A percentile compares a stretch with the other conserved stretches of the same genome.
Evolutionary conservation across 176 grass and related monocot genomes (phyloP).

Genomic region (Tuctoria greenei): DNA sequence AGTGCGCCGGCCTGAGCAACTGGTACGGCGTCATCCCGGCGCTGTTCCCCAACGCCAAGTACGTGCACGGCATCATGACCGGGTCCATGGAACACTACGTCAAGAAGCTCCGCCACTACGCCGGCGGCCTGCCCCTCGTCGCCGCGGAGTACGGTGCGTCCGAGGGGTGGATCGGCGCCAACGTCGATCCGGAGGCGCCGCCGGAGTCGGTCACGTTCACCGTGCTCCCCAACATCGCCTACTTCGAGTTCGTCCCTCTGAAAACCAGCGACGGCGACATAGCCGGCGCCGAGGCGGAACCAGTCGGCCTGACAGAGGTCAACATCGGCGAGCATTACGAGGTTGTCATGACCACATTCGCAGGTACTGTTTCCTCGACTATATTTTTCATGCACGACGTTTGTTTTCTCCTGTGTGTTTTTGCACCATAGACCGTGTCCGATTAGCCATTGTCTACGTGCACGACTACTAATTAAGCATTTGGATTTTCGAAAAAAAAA

Average conservation of each 20-base stretch:
- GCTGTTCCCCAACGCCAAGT: constrained; percentile 78
- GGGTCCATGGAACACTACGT: constrained; percentile 91
- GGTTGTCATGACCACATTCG: constrained; percentile 83
- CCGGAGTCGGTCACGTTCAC: constrained; percentile 69
- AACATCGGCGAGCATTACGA: constrained; percentile 78
- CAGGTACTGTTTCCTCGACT: constrained; percentile 33
- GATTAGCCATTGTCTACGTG: no score
- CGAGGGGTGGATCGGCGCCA: constrained; percentile 79
- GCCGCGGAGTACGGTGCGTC: constrained; percentile 86
- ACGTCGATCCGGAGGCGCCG: constrained; percentile 55
- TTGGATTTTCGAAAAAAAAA: no score
- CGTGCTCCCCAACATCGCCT: constrained; percentile 82
- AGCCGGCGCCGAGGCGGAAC: constrained; percentile 37
- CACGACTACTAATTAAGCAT: no score
- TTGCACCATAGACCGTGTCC: no score
- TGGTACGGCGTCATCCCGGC: constrained; percentile 93
- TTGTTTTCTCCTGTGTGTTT: background rate
- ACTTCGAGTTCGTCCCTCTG: constrained; percentile 92
- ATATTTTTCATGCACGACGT: constrained; percentile 7
- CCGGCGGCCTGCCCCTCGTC: constrained; percentile 64
- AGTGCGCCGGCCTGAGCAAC: constrained; percentile 61
- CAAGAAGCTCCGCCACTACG: constrained; percentile 84
- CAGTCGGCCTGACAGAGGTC: constrained; percentile 72
- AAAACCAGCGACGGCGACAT: background rate
- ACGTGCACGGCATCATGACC: constrained; percentile 92